Percentiles rank a stretch among this genome's conserved stretches.
Evolutionary conservation across 192 early-diverging fungal species (phyloP).

Genomic region (Tieghemiomyces parasiticus): DNA sequence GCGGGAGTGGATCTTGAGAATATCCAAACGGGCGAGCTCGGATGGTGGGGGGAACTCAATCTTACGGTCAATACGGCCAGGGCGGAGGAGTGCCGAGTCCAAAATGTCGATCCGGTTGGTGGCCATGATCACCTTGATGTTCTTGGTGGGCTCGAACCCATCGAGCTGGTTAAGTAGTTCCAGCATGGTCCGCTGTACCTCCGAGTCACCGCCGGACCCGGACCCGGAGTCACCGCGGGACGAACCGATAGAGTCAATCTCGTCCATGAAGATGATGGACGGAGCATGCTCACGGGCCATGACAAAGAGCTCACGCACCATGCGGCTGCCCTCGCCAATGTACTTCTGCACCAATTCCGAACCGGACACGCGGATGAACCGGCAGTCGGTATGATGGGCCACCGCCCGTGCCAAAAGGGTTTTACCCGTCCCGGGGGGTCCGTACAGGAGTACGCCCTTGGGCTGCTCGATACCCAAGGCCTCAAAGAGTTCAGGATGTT

Average conservation of each 20-base stretch:
- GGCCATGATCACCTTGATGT: constrained; percentile 89
- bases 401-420: constrained; percentile 78
- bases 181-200: constrained; percentile 84
- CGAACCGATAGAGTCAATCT: constrained; percentile 82
- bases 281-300: constrained; percentile 88
- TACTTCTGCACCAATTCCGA: constrained; percentile 87
- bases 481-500: constrained; percentile 98
- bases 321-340: constrained; percentile 83
- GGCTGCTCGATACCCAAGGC: constrained; percentile 96
- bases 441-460: constrained; percentile 91
- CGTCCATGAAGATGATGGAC: constrained; percentile 88
- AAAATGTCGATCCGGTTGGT: constrained; percentile 87
- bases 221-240: constrained; percentile 64
- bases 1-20: constrained; percentile 82
- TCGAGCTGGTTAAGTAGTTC: constrained; percentile 83
- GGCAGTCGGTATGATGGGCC: constrained; percentile 86
- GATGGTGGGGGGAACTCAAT: constrained; percentile 84
- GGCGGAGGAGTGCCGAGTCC: constrained; percentile 73
- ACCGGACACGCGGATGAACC: constrained; percentile 81
- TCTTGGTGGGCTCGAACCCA: constrained; percentile 81
- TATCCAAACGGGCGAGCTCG: constrained; percentile 71
- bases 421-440: constrained; percentile 81
- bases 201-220: constrained; percentile 52
- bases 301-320: constrained; percentile 81
- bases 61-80: constrained; percentile 82